Percentiles rank a stretch among this genome's conserved stretches.
Conservation (phyloP, 768 basidiomycete genomes). For the Royoungia palumana region DNA sequence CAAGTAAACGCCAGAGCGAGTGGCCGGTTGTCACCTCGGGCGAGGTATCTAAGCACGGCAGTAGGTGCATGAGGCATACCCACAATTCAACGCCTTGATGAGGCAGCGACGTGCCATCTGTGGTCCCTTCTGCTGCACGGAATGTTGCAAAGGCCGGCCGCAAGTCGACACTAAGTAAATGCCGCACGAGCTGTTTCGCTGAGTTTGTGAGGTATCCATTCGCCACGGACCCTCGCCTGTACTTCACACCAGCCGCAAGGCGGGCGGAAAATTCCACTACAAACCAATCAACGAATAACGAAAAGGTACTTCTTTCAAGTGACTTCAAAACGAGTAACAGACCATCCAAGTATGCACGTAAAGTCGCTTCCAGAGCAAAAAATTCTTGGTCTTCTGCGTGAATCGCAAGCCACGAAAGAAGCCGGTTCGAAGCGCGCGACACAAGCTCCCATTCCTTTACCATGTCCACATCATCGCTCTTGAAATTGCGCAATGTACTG, state of each 20-base stretch:
- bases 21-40: conserved; percentile 23
- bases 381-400: conserved; percentile 35
- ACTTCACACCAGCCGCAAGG: conserved; percentile 26
- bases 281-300: conserved; percentile 59
- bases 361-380: conserved; percentile 25
- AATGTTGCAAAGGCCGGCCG: conserved; percentile 27
- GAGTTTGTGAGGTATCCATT: conserved; percentile 24
- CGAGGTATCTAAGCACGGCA: conserved; percentile 25
- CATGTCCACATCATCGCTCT: conserved; percentile 20
- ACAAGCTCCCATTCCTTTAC: conserved; percentile 39
- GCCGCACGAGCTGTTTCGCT: conserved; percentile 41
- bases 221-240: conserved; percentile 26
- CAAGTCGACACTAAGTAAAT: conserved; percentile 55
- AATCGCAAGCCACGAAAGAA: conserved; percentile 44
- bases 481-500: conserved; percentile 35
- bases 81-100: conserved; percentile 62
- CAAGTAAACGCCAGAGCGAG: conserved; percentile 47
- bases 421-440: conserved; percentile 41
- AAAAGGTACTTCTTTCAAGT: conserved; percentile 32
- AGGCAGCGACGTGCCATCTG: conserved; percentile 36
- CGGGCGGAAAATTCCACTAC: conserved; percentile 54
- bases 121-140: conserved; percentile 14
- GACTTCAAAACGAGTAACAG: conserved; percentile 40
- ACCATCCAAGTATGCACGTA: conserved; percentile 37
- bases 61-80: conserved; percentile 68